phyloP scores from a whole-genome alignment of 2,329 filamentous ascomycete genomes.

The Penicillium polonicum region DNA sequence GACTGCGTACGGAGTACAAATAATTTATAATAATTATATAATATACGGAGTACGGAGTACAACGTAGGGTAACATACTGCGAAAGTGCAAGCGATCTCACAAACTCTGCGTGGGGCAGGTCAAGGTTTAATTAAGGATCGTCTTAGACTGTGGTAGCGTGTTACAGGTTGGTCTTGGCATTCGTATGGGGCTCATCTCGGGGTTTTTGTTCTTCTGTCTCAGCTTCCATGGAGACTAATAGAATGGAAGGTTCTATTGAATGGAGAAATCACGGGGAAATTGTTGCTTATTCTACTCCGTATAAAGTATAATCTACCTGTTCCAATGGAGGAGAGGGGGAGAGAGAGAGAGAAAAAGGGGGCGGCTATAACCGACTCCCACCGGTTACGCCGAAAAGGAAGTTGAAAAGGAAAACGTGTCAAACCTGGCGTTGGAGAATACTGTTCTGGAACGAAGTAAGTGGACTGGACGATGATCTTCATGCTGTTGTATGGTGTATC shows the following conservation, averaged over 20 bases:
- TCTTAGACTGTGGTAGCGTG: slow-evolving; percentile 33
- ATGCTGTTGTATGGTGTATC: slow-evolving; percentile 4
- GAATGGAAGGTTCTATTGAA: neutral
- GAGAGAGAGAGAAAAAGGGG: slow-evolving; percentile 3
- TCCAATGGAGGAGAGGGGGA: neutral
- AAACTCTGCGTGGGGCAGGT: slow-evolving; percentile 17
- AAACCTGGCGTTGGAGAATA: slow-evolving; percentile 1
- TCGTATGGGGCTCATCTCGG: slow-evolving; percentile 18
- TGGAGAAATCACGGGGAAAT: slow-evolving; percentile 10
- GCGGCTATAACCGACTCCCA: slow-evolving; percentile 3
- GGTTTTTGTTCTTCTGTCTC: slow-evolving; percentile 17
- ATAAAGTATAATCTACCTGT: neutral
- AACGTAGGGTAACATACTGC: neutral
- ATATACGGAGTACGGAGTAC: neutral
- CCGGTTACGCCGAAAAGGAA: neutral
- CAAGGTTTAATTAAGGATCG: slow-evolving; percentile 45
- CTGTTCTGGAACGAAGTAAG: neutral
- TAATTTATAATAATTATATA: neutral
- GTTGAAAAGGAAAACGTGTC: slow-evolving; percentile 11
- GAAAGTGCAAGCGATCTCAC: slow-evolving; percentile 17
- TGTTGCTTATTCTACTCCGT: neutral
- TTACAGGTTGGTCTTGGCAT: slow-evolving; percentile 30
- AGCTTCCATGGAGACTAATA: neutral
- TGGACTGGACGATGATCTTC: slow-evolving; percentile 15
- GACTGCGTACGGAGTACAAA: neutral